phyloP scores from a whole-genome alignment of 768 basidiomycete genomes.

The Terana coerulea region DNA sequence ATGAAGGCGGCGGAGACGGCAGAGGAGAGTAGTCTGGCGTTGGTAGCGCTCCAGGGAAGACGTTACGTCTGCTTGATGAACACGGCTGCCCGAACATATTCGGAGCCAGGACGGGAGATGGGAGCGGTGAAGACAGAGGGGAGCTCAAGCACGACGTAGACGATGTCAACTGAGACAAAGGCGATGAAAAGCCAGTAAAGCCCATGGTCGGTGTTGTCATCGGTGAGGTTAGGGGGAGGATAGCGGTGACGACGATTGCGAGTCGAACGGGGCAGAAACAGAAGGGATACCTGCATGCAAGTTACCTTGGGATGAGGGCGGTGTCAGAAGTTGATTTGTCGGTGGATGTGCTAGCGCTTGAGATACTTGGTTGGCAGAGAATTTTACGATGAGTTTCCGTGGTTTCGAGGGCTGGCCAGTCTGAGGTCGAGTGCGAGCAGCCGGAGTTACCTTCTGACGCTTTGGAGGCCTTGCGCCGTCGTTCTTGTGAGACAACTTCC shows the following conservation, averaged over 20 bases:
- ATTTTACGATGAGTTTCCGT: background rate
- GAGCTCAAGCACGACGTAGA: background rate
- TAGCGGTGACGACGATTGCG: background rate
- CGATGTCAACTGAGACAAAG: slow-evolving; percentile 13
- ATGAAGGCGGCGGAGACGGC: background rate
- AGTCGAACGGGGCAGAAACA: background rate
- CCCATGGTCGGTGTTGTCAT: background rate
- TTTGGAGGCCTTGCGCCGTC: background rate
- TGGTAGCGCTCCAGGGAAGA: background rate
- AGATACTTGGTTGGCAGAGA: background rate
- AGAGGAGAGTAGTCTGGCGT: background rate
- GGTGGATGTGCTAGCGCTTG: background rate
- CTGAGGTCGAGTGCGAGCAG: background rate
- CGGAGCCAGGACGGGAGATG: background rate
- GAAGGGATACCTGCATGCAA: background rate
- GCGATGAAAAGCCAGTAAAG: slow-evolving; percentile 9
- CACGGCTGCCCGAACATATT: background rate
- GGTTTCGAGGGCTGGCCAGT: background rate
- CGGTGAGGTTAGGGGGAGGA: background rate
- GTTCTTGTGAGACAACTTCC: background rate
- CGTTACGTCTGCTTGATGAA: background rate
- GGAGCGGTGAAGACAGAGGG: background rate
- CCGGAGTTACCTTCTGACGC: background rate
- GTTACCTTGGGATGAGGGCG: background rate
- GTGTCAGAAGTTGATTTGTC: background rate